Conservation (phyloP, 2,329 filamentous ascomycete genomes). For the Albifimbria verrucaria region DNA sequence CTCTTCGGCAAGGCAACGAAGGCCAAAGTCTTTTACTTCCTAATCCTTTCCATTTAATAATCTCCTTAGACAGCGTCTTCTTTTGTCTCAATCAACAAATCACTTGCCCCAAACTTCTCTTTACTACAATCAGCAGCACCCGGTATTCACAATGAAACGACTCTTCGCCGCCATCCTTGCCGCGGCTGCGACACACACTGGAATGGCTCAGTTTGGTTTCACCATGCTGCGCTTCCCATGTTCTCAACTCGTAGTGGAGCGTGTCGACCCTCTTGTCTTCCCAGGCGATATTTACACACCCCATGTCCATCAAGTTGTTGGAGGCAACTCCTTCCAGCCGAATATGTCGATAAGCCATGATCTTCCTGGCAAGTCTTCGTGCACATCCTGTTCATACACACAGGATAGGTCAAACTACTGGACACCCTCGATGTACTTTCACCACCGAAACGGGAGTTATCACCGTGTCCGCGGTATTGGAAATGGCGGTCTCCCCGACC, state of each 20-base stretch:
- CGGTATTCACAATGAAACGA: no score
- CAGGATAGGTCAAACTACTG: slow-evolving; percentile 2
- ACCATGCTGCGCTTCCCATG: slow-evolving; percentile 39
- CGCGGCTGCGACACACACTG: no score
- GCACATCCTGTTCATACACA: slow-evolving; percentile 1
- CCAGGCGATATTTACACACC: slow-evolving; percentile 41
- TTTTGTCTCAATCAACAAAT: no score
- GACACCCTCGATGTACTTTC: background rate
- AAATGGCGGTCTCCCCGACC: slow-evolving; percentile 36
- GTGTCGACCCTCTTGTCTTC: slow-evolving; percentile 43
- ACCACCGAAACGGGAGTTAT: background rate
- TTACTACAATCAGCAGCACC: no score
- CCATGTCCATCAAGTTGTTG: slow-evolving; percentile 45
- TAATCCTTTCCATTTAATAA: no score
- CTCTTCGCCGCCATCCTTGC: no score
- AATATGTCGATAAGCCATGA: slow-evolving; percentile 29
- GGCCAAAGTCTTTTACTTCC: no score
- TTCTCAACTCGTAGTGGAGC: slow-evolving; percentile 45
- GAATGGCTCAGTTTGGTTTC: no score
- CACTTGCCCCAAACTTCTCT: no score
- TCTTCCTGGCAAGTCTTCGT: background rate
- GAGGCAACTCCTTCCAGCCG: slow-evolving; percentile 44
- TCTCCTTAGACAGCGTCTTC: no score
- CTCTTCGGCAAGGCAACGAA: no score
- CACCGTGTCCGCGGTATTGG: background rate